Evolutionary conservation across 208 protist genomes (phyloP).

Genomic region (Histomonas meleagridis): DNA sequence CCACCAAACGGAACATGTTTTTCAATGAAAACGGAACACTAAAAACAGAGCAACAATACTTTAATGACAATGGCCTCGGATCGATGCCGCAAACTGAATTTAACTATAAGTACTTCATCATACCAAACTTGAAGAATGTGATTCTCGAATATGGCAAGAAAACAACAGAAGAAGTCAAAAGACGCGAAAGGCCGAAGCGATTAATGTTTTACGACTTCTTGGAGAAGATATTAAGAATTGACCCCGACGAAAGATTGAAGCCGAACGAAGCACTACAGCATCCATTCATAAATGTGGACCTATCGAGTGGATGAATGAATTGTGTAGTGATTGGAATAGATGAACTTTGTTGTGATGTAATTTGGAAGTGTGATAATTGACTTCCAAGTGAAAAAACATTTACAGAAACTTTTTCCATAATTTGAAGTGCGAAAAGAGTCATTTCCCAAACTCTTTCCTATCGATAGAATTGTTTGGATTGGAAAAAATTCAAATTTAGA

Average conservation of each 20-base stretch:
- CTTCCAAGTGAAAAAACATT: too few species aligned
- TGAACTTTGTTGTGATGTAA: too few species aligned
- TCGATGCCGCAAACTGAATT: too few species aligned
- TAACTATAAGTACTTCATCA: background rate
- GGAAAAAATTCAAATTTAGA: too few species aligned
- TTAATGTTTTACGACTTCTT: background rate
- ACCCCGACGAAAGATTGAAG: background rate
- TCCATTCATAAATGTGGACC: background rate
- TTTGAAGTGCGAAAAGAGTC: too few species aligned
- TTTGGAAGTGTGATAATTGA: too few species aligned
- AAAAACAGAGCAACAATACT: background rate
- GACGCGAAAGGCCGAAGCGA: background rate
- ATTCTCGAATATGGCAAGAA: background rate
- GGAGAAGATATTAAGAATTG: background rate
- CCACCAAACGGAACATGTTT: background rate
- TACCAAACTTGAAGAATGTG: background rate
- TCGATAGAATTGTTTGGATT: too few species aligned
- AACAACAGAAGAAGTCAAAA: background rate
- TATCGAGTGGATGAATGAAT: background rate
- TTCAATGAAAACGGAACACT: background rate
- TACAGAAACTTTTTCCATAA: too few species aligned
- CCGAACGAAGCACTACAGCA: background rate
- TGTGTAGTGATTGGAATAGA: background rate
- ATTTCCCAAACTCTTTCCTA: too few species aligned
- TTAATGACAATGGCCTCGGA: background rate